A percentile compares a stretch with the other conserved stretches of the same genome.
Conservation (phyloP, 2,329 filamentous ascomycete species). For the Cercospora janseana region DNA sequence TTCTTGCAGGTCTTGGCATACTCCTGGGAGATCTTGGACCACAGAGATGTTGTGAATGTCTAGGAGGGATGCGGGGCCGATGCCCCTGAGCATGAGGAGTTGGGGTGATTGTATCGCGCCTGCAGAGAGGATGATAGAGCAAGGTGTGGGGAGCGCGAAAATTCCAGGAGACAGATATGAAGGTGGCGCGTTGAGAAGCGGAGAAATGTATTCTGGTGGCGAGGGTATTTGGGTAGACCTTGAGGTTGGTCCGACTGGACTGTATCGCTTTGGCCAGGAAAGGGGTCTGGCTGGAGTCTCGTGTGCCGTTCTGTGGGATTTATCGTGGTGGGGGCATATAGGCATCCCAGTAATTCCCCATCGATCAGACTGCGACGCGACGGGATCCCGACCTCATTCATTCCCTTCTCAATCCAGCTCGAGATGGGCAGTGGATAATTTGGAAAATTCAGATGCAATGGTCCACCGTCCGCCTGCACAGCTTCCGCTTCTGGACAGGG, state of each 20-base stretch:
- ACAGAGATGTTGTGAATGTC: slow-evolving; percentile 53
- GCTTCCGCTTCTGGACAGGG: slow-evolving; percentile 12
- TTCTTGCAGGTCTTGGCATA: not conserved
- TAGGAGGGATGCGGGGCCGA: slow-evolving; percentile 57
- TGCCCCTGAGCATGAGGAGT: slow-evolving; percentile 62
- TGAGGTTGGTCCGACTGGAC: slow-evolving; percentile 12
- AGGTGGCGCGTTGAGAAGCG: too few species aligned
- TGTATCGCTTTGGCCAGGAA: slow-evolving; percentile 13
- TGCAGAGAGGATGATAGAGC: slow-evolving; percentile 47
- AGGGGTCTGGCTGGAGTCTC: slow-evolving; percentile 18
- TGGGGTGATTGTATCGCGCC: slow-evolving; percentile 64
- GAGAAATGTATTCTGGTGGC: slow-evolving; percentile 36
- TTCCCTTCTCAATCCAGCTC: slow-evolving; percentile 13
- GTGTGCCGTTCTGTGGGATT: slow-evolving; percentile 21
- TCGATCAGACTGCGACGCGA: slow-evolving; percentile 16
- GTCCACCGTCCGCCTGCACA: slow-evolving; percentile 11
- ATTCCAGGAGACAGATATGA: too few species aligned
- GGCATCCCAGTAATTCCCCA: slow-evolving; percentile 17
- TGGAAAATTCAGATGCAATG: slow-evolving; percentile 16
- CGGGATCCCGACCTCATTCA: slow-evolving; percentile 18
- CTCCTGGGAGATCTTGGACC: slow-evolving; percentile 52
- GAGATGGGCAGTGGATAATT: slow-evolving; percentile 20
- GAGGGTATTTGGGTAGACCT: slow-evolving; percentile 11
- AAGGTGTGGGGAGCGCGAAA: too few species aligned
- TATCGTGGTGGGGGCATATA: slow-evolving; percentile 23